A percentile compares a stretch with the other conserved stretches of the same genome.
phyloP scores from a whole-genome alignment of 2,329 filamentous ascomycete genomes.

The Raffaelea arxii region DNA sequence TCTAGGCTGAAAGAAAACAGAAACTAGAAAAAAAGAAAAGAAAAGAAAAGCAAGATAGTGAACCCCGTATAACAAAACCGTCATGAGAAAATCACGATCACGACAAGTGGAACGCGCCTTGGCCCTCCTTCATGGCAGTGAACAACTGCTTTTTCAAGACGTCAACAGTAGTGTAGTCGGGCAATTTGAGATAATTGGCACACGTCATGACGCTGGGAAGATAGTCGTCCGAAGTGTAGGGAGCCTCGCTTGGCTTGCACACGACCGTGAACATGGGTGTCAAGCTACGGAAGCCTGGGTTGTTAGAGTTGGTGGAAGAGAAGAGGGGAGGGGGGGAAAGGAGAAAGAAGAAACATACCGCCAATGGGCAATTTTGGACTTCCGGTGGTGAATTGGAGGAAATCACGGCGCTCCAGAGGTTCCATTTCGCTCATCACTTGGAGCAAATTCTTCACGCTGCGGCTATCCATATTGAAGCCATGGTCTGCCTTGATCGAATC shows the following conservation, averaged over 20 bases:
- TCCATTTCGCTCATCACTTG: constrained; percentile 89
- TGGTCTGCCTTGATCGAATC: constrained; percentile 98
- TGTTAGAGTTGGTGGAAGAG: neutral
- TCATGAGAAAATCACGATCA: too few relatives aligned
- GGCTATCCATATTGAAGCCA: constrained; percentile 97
- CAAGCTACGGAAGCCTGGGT: constrained; percentile 60
- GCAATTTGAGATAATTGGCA: constrained; percentile 96
- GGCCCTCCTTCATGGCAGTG: constrained; percentile 86
- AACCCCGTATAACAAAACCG: too few relatives aligned
- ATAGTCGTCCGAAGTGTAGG: constrained; percentile 91
- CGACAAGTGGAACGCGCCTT: constrained; percentile 94
- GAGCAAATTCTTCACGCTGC: constrained; percentile 84
- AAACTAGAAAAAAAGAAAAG: too few relatives aligned
- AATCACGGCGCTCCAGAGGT: constrained; percentile 69
- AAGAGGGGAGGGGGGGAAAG: too few relatives aligned
- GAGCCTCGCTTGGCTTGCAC: constrained; percentile 94
- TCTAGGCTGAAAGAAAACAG: too few relatives aligned
- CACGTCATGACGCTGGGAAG: constrained; percentile 99
- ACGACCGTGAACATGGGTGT: constrained; percentile 99
- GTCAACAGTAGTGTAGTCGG: constrained; percentile 77
- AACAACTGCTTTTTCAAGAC: constrained; percentile 69
- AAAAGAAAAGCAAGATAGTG: neutral
- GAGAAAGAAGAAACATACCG: constrained; percentile 55
- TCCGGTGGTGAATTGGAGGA: constrained; percentile 94
- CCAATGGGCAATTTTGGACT: constrained; percentile 97